Evolutionary conservation across 441 rosid species (phyloP).

Genomic region (Brassica hybrid): DNA sequence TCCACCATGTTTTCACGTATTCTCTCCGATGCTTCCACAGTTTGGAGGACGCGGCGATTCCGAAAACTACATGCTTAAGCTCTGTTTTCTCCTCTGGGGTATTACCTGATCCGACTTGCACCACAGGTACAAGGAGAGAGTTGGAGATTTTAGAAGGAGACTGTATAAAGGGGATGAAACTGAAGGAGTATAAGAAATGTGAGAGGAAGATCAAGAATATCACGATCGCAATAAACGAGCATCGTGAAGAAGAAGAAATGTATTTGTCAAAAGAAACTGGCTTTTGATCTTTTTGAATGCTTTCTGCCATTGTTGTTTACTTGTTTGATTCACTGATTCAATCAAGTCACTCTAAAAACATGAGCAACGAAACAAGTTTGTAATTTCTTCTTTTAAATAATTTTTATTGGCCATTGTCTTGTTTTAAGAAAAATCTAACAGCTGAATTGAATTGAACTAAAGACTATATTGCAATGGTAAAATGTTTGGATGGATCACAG

Average conservation of each 20-base stretch:
- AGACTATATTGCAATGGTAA: too few relatives aligned
- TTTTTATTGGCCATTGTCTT: too few relatives aligned
- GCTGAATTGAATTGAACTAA: too few relatives aligned
- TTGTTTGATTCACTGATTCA: too few relatives aligned
- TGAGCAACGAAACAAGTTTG: too few relatives aligned
- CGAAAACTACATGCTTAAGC: constrained; percentile 63
- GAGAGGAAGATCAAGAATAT: constrained; percentile 45
- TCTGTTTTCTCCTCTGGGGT: constrained; percentile 41
- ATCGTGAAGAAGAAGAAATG: constrained; percentile 27
- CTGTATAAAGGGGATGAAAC: constrained; percentile 52
- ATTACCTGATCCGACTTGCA: constrained; percentile 25
- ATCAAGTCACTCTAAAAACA: too few relatives aligned
- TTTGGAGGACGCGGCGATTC: constrained; percentile 66
- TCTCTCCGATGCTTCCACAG: constrained; percentile 60
- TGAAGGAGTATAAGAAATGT: constrained; percentile 48
- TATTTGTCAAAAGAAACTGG: constrained; percentile 6
- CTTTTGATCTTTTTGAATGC: constrained; percentile 36
- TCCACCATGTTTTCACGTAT: constrained; percentile 68
- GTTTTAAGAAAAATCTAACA: too few relatives aligned
- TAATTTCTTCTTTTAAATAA: too few relatives aligned
- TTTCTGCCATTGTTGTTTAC: constrained; percentile 41
- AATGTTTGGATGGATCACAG: too few relatives aligned
- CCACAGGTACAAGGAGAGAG: constrained; percentile 15
- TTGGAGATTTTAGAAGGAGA: constrained; percentile 24
- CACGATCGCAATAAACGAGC: constrained; percentile 42